These are phyloP conservation scores for Bipolaris bicolor DNA, from an alignment of 2,329 filamentous ascomycete species.

Conservation along the genomic window DNA sequence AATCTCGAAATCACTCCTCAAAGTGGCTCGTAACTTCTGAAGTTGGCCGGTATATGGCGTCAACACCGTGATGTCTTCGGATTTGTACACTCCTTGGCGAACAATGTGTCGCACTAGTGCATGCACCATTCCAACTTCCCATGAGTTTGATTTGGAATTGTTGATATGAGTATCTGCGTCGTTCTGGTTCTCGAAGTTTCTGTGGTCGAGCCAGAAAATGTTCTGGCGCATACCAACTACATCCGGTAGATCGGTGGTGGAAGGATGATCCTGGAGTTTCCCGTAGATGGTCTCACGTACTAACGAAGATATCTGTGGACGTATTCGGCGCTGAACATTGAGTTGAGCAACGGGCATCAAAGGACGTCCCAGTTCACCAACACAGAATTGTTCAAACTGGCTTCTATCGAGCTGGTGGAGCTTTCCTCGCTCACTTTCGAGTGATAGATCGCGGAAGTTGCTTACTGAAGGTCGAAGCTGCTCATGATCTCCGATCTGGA, in stretches of 20 bases:
- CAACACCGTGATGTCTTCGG: constrained; percentile 70
- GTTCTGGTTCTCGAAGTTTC: constrained; percentile 51
- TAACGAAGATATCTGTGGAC: constrained; percentile 65
- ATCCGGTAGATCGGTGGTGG: constrained; percentile 50
- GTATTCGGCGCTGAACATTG: constrained; percentile 69
- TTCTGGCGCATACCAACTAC: constrained; percentile 61
- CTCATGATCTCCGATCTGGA: constrained; percentile 68
- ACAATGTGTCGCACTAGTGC: constrained; percentile 70
- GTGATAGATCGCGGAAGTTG: constrained; percentile 59
- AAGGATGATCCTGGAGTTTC: constrained; percentile 58
- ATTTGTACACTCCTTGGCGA: constrained; percentile 66
- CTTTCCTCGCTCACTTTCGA: constrained; percentile 56
- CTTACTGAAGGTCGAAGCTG: constrained; percentile 66
- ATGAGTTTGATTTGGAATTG: constrained; percentile 62
- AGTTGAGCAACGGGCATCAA: constrained; percentile 48
- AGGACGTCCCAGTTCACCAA: constrained; percentile 28
- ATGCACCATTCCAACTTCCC: constrained; percentile 68
- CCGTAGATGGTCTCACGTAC: constrained; percentile 65
- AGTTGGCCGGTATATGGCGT: constrained; percentile 69
- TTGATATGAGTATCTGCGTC: constrained; percentile 17
- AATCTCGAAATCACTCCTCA: constrained; percentile 64
- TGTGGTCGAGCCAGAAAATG: constrained; percentile 69
- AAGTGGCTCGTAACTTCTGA: constrained; percentile 55
- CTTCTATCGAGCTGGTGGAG: constrained; percentile 64
- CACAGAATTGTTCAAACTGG: constrained; percentile 65